A percentile compares a stretch with the other conserved stretches of the same genome.
These are phyloP conservation scores for Cytospora piceicola DNA, from an alignment of 2,329 filamentous ascomycete species.

Conservation along the genomic window DNA sequence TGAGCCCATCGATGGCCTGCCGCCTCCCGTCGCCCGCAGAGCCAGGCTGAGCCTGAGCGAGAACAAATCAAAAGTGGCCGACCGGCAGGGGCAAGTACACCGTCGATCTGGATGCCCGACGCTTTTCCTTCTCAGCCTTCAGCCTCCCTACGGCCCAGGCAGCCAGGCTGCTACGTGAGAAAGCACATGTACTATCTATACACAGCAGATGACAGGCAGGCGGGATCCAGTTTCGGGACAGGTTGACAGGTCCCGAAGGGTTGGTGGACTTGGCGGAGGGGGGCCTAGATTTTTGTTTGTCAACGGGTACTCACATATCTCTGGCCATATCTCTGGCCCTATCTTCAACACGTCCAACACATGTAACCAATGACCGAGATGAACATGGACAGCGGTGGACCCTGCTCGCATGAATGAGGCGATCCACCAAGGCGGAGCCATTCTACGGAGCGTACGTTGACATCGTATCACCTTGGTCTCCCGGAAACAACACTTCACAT, in stretches of 20 bases:
- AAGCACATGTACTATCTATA: not conserved
- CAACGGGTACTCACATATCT: not conserved
- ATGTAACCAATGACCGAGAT: not conserved
- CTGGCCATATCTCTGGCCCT: not conserved
- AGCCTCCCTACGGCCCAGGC: too few relatives aligned
- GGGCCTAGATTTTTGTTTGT: not conserved
- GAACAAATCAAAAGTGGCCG: not conserved
- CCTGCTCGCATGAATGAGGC: not conserved
- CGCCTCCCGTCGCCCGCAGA: too few relatives aligned
- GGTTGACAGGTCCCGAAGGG: too few relatives aligned
- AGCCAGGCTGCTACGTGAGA: not conserved
- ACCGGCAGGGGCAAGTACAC: not conserved
- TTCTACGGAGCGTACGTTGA: not conserved
- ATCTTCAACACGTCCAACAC: not conserved
- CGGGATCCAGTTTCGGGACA: too few relatives aligned
- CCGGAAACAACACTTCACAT: too few relatives aligned
- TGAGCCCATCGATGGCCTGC: too few relatives aligned
- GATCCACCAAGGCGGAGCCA: not conserved
- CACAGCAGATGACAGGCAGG: too few relatives aligned
- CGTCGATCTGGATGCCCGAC: not conserved
- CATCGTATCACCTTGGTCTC: not conserved
- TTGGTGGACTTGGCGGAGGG: too few relatives aligned
- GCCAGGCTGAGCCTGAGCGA: not conserved
- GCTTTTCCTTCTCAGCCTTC: not conserved
- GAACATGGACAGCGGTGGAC: not conserved